Evolutionary conservation across 805 yeast species (phyloP), one percentile per base, ranked within the genome.

Genomic region (Wickerhamiella siamensis): DNA sequence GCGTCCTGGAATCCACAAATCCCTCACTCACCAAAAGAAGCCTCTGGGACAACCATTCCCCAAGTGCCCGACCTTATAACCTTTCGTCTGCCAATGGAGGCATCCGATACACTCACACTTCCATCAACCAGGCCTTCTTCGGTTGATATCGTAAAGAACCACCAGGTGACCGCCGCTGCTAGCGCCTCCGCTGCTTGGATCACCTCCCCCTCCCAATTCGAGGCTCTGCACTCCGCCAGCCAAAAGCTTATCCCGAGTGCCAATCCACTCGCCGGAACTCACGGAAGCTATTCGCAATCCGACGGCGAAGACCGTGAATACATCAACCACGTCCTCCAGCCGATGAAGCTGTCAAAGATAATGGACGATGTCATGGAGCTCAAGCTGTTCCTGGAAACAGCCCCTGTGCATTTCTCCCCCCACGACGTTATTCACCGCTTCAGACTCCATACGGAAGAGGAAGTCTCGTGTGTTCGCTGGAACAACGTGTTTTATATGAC

Each of bases 381-480:
- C 50, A 83, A 84, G 64, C 79, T 79, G 61, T 88, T 88, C 54
- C 64, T 88, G 36, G 83, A 84, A 2, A 83, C 95, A 0, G 97
- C 97, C 0, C 97, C 98, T 0, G 88, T 91, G 4, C 81, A 79
- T 54, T 88, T 96, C 94, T 84, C 77, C 55, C 81, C 77, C 45
- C 77, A 79, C 51, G 95, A 88, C 58, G 78, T 83, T 36, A 82
- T 91, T 38, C 70, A 94, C 55, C 67, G 95, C 41, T 88, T 83
- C 59, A 80, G 78, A 56, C 63, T 88, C 39, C 86, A 84, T 51
- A 81, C 79, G 48, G 93, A 83, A 45, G 95, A 87, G 58, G 91
- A 88, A 2, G 84, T 88, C 50, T 84, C 84, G n/a, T 88, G 98
- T 61, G 84, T 91, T 1, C 79, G 71, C 51, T 88, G 97, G 96